Evolutionary conservation across 331 rosid species (phyloP).

Genomic region (Quercus tomentella): DNA sequence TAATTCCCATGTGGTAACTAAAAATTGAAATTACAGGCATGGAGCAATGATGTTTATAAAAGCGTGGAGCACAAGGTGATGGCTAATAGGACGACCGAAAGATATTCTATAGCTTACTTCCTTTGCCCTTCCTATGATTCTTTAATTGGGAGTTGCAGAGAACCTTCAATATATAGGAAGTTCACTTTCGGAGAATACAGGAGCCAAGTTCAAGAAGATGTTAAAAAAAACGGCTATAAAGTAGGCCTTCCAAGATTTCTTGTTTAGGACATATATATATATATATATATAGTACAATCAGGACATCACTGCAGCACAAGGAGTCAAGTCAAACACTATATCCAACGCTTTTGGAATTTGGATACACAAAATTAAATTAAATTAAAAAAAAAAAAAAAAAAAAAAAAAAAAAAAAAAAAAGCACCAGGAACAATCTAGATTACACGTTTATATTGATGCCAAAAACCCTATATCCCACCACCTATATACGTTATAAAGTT

Average conservation of each 20-base stretch:
- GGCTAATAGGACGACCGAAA: slow-evolving; percentile 50
- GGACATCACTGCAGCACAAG: no score
- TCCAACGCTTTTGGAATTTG: no score
- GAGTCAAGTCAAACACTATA: no score
- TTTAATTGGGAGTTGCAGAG: slow-evolving; percentile 56
- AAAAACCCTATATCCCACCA: no score
- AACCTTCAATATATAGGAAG: slow-evolving; percentile 60
- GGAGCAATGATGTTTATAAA: slow-evolving; percentile 84
- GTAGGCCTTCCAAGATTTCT: slow-evolving; percentile 73
- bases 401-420: no score
- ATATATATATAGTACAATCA: no score
- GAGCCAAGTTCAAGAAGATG: slow-evolving; percentile 68
- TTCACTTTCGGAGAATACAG: slow-evolving; percentile 84
- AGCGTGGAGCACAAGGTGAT: slow-evolving; percentile 88
- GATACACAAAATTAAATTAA: no score
- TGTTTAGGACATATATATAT: slow-evolving; percentile 5
- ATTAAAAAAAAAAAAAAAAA: no score
- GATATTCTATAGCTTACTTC: slow-evolving; percentile 80
- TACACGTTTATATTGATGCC: no score
- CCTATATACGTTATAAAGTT: no score
- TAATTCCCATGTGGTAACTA: neutral
- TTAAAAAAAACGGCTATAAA: slow-evolving; percentile 65
- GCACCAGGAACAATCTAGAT: no score
- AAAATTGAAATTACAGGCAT: slow-evolving; percentile 46
- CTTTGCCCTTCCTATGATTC: slow-evolving; percentile 83